Evolutionary conservation across 768 basidiomycete genomes (phyloP).

Genomic region (Russula brevipes): DNA sequence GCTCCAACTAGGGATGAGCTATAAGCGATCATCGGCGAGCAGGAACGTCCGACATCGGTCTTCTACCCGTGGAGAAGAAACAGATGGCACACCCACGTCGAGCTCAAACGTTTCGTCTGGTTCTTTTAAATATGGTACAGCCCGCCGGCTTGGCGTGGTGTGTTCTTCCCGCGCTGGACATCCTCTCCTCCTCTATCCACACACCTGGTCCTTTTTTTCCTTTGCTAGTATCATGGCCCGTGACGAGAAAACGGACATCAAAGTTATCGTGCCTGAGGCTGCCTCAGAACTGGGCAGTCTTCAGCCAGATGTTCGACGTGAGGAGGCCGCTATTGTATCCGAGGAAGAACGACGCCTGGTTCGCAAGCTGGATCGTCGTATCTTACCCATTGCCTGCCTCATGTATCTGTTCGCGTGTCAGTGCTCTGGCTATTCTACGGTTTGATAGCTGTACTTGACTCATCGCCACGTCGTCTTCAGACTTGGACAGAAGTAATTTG

Average conservation of each 20-base stretch:
- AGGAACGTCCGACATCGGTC: too few species aligned
- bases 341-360: slow-evolving; percentile 50
- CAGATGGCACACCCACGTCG: too few species aligned
- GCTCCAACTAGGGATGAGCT: too few species aligned
- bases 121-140: background rate
- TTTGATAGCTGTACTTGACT: background rate
- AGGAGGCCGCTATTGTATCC: slow-evolving; percentile 3
- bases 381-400: slow-evolving; percentile 66
- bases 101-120: background rate
- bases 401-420: slow-evolving; percentile 73
- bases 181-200: background rate
- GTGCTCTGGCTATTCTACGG: slow-evolving; percentile 27
- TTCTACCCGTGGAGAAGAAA: too few species aligned
- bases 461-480: slow-evolving; percentile 21
- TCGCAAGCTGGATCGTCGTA: slow-evolving; percentile 59
- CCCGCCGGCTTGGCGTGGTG: background rate
- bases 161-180: background rate
- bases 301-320: background rate
- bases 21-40: too few species aligned
- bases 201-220: background rate
- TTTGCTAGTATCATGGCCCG: background rate
- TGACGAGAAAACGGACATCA: slow-evolving; percentile 9
- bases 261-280: background rate
- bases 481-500: slow-evolving; percentile 71
- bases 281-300: background rate